Evolutionary conservation across 2,329 filamentous ascomycete species (phyloP), one percentile per base, ranked within the genome.

Genomic region (Hypoxylon sp.): DNA sequence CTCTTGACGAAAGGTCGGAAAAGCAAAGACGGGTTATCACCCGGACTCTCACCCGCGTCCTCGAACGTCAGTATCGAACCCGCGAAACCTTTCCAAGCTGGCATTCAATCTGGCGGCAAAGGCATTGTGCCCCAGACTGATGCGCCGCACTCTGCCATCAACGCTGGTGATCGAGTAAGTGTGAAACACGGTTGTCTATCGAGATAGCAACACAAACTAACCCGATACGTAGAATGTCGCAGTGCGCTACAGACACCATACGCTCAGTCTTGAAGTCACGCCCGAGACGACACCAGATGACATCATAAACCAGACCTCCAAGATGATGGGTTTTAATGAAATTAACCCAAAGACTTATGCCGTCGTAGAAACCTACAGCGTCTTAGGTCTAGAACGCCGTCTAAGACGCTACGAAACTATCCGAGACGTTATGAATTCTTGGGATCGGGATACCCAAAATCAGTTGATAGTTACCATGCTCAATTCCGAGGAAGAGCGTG

Each of bases 361-460:
- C n/a, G 77, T 97, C 9, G 79, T 94, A 16, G 95, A 98, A 77
- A 88, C 86, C 19, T 97, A 94, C 76, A 81, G 84, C 19, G 85
- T 89, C 46, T 85, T 96, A 0, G 93, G 93, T 29, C 83, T 98
- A 1, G 92, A 96, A 77, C 88, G 95, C 39, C 91, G 92, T 0
- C 80, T 98, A 25, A 90, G 95, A 41, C 90, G 89, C 39, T 97
- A 97, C 76, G 95, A 98, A 80, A 88, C 88, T 67, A 86, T 98
- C 30, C 88, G 93, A 64, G 93, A 97, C 73, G 87, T 97, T 21
- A 87, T 97, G 85, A 96, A 97, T 77, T 96, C 94, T 0, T 98
- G 95, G 95, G 92, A 97, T 65, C 84, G 85, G 45, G 94, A 97
- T 76, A 83, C 85, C 2, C 90, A 94, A 71, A 96, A 97, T 73